Evolutionary conservation across 352 stramenopile genomes (phyloP), one percentile per base, ranked within the genome.

Genomic region (Phytopythium boreale): DNA sequence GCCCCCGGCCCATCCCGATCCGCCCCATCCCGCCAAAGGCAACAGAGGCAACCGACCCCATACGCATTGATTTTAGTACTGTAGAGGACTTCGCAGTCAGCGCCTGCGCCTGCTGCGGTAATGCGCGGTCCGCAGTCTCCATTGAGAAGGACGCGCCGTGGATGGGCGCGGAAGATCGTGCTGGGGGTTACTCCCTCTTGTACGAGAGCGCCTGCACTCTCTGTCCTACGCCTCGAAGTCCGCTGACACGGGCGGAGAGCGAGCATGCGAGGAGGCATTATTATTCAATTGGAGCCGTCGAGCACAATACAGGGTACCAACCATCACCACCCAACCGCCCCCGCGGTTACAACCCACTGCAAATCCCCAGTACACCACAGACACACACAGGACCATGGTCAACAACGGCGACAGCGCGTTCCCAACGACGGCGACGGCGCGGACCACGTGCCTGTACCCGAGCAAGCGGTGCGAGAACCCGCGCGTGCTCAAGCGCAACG

Each of bases 401-500:
- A 56, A 56, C 31, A 46, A 39, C 14, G 17, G 2, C n/a, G 22
- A 47, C 44, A 49, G 22, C 46, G 44, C 39, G 19, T 17, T 36
- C 14, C 31, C 31, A 46, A 26, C 46, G 2, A 36, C 46, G 19
- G 22, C 44, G 11, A 39, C 24, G 4, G 7, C 29, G 29, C 29
- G 4, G 4, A 7, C 29, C 29, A 47, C 41, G 19, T 83, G 77
- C 31, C 39, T 66, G 19, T 82, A 86, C 53, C 61, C 70, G 15
- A 76, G 66, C 64, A 85, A 83, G 27, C 67, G 58, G 19, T 88
- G 75, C 61, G 37, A 67, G 7, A 79, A 84, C 44, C 57, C 59
- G 22, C 72, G 76, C 5, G 74, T 67, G 0, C 22, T 74, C 37
- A 86, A 86, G 59, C 60, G 63, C 20, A 80, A 77, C 47, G 74